Percentiles rank a stretch among this genome's conserved stretches.
Conservation (phyloP, 2,329 filamentous ascomycete species). For the Fonsecaea multimorphosa region DNA sequence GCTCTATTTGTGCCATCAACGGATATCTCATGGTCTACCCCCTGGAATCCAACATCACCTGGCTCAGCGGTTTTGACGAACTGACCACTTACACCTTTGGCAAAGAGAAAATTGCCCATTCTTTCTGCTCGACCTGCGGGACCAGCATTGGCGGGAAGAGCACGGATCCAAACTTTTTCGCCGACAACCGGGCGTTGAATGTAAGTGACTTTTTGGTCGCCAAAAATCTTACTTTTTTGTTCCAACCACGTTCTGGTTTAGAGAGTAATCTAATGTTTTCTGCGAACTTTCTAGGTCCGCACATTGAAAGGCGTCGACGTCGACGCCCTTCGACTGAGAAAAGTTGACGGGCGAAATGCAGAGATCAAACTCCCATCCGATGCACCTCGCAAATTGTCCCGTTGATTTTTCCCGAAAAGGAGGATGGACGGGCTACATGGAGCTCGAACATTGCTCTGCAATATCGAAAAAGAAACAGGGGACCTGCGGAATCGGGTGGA, state of each 20-base stretch:
- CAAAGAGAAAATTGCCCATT: slow-evolving; percentile 40
- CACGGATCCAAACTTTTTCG: slow-evolving; percentile 38
- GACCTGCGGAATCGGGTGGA: background rate
- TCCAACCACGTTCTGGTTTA: background rate
- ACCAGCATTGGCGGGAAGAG: slow-evolving; percentile 41
- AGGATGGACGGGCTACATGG: background rate
- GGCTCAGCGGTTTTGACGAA: slow-evolving; percentile 37
- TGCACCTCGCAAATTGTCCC: slow-evolving; percentile 1
- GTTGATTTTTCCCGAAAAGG: background rate
- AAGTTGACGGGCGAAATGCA: slow-evolving; percentile 33
- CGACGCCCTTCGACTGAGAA: slow-evolving; percentile 40
- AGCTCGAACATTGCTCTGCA: background rate
- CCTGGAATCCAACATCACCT: slow-evolving; percentile 37
- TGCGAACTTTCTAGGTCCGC: slow-evolving; percentile 38
- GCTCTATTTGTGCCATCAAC: slow-evolving; percentile 43
- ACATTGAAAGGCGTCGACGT: slow-evolving; percentile 41
- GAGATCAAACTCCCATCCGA: slow-evolving; percentile 9
- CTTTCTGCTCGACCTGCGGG: slow-evolving; percentile 44
- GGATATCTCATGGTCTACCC: slow-evolving; percentile 44
- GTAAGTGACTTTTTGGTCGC: slow-evolving; percentile 33
- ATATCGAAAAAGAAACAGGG: background rate
- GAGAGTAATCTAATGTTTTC: slow-evolving; percentile 2
- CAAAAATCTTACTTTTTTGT: background rate
- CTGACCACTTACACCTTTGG: slow-evolving; percentile 43
- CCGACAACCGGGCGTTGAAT: slow-evolving; percentile 42